Evolutionary conservation across 176 grass and related monocot genomes (phyloP), one percentile per base, ranked within the genome.

Genomic region (Aegilops bicornis): DNA sequence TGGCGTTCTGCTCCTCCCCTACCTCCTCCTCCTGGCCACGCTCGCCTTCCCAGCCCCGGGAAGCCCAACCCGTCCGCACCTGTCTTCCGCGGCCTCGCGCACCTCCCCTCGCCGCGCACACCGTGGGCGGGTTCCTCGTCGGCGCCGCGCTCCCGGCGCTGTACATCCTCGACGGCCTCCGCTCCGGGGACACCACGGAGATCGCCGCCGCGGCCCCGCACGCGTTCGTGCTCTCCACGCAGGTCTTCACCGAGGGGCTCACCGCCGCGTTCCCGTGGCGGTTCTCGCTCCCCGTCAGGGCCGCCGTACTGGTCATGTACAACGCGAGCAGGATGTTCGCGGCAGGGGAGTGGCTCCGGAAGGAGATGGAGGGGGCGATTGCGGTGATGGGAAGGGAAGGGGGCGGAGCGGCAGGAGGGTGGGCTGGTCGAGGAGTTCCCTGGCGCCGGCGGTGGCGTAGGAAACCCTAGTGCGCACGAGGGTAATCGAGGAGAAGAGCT

Each of bases 171-270:
- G 83, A 89, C 69, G 88, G 95, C 27, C 84, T 93, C 85, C 85
- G 90, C 7, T 10, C 85, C 9, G 80, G 83, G 3, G 93, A 98
- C 70, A 90, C 73, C 13, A 63, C 75, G 4, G 88, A 80, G 0
- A 78, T 95, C 24, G 61, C 63, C 45, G 87, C 79, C 23, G 87
- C 91, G 1, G 77, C 89, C 0, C 95, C 93, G 65, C 93, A 98
- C 86, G 83, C 89, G 36, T 98, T 98, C 85, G 91, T 98, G 68
- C 88, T 95, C 61, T 40, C 87, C 47, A 67, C 89, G 39, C 95
- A 98, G 91, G 88, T 92, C n/a, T 95, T 98, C 80, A 85, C 91
- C 9, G 89, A 98, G 93, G 91, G 93, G 73, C 6, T 98, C 62
- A 58, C 71, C 1, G 81, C 87, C 3, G 89, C 91, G 27, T 95